phyloP scores from a whole-genome alignment of 2,329 filamentous ascomycete species.

The Emmonsiellopsis sp. region DNA sequence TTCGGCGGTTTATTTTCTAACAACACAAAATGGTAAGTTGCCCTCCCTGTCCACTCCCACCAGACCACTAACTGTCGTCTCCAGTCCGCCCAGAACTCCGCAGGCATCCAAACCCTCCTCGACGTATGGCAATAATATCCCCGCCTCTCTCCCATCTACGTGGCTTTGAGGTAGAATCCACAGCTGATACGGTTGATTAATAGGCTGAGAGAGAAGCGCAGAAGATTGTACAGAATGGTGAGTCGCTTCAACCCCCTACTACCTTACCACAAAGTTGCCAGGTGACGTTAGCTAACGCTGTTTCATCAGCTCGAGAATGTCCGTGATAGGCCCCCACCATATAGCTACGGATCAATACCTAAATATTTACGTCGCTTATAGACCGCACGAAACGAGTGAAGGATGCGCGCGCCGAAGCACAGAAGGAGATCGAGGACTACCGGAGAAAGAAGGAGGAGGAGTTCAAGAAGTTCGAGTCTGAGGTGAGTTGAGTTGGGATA shows the following conservation, averaged over 20 bases:
- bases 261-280: neutral
- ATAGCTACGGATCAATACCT: neutral
- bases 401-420: conserved; percentile 90
- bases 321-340: conserved; percentile 22
- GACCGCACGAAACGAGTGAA: conserved; percentile 95
- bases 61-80: neutral
- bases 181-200: neutral
- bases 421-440: conserved; percentile 96
- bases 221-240: conserved; percentile 97
- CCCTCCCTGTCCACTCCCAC: neutral
- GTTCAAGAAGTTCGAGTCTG: conserved; percentile 86
- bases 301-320: conserved; percentile 72
- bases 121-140: conserved; percentile 56
- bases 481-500: conserved; percentile 44
- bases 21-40: conserved; percentile 3
- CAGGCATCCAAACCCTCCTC: conserved; percentile 96
- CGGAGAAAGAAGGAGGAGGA: conserved; percentile 81
- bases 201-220: conserved; percentile 96
- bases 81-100: conserved; percentile 85
- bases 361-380: conserved; percentile 23
- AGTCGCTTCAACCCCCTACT: conserved; percentile 14
- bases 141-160: neutral
- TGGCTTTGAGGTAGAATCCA: conserved; percentile 1
- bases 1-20: neutral
- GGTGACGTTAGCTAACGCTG: conserved; percentile 3